Evolutionary conservation across 2,329 filamentous ascomycete genomes (phyloP), one percentile per base, ranked within the genome.

Genomic region (Cercospora sp.): DNA sequence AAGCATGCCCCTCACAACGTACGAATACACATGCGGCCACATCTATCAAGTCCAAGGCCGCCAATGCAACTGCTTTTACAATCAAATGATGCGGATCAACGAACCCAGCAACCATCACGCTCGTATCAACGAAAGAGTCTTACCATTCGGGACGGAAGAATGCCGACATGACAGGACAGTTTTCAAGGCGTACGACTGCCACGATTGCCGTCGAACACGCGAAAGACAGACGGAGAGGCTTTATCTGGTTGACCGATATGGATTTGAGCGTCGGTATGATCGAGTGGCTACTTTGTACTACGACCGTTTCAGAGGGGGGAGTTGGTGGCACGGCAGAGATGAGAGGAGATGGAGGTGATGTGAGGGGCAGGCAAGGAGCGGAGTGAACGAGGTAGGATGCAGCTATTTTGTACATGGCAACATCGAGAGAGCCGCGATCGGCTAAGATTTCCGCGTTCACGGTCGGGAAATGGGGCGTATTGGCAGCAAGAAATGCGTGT

Each of bases 21-120:
- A 71, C 69, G 58, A 64, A 65, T 73, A 75, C 69, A 65, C 67
- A 60, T 75, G 73, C 66, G 72, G 70, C 57, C 72, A 73, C 66
- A 59, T 62, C 33, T 70, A 68, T 23, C 63, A 68, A 63, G 61
- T 73, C 33, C 69, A 73, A 72, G 72, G 72, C 20, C 71, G 69
- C 8, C 68, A 72, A 55, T 74, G 73, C 62, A 42, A 31, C 45
- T 73, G 73, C 64, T 68, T 73, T 62, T 71, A 73, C 67, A 68
- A 69, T 13, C 68, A 71, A 23, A 68, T 73, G 51, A 55, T 72
- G 33, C 68, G 65, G 31, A 74, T 73, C 66, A 72, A 74, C 58
- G 62, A 72, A 20, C 63, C 57, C 16, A 18, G 33, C 16, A 53
- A 62, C 4, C 65, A 71, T 53, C 45, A 63, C 33, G n/a, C 6